Evolutionary conservation across 768 basidiomycete species (phyloP).

Genomic region (Phylloporus sp.): DNA sequence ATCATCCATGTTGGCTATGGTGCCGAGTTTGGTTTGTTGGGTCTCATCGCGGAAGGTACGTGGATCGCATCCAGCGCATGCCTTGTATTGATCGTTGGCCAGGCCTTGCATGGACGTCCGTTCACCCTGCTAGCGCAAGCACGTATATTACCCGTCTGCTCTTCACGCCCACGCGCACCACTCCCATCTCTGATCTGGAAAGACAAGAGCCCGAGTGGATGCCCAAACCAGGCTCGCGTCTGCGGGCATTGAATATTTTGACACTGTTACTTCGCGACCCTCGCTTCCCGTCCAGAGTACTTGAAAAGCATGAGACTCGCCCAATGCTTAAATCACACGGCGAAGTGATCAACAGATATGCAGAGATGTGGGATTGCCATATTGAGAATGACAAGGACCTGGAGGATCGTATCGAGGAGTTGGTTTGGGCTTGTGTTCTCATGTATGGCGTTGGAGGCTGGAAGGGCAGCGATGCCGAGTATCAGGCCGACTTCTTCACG

Average conservation of each 20-base stretch:
- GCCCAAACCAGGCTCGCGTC: conserved; percentile 30
- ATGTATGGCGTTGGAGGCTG: conserved; percentile 60
- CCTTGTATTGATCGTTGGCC: not conserved
- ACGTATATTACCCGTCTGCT: conserved; percentile 33
- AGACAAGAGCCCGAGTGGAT: conserved; percentile 22
- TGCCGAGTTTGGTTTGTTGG: conserved; percentile 57
- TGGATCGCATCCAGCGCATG: not conserved
- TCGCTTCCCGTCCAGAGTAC: conserved; percentile 26
- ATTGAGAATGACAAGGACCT: conserved; percentile 35
- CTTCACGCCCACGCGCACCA: conserved; percentile 21
- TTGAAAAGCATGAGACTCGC: conserved; percentile 34
- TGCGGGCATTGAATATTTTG: conserved; percentile 46
- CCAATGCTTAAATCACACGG: conserved; percentile 35
- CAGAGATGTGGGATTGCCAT: conserved; percentile 43
- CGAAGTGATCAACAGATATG: conserved; percentile 39
- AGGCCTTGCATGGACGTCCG: conserved; percentile 58
- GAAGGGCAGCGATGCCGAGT: conserved; percentile 31
- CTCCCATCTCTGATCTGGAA: conserved; percentile 20
- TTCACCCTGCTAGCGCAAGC: conserved; percentile 39
- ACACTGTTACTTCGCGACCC: conserved; percentile 51
- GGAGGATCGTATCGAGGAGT: conserved; percentile 53
- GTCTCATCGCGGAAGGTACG: conserved; percentile 59
- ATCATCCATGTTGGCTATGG: conserved; percentile 63
- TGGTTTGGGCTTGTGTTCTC: conserved; percentile 52
- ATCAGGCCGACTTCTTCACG: conserved; percentile 65